phyloP scores from a whole-genome alignment of 2,329 filamentous ascomycete genomes.

The Didymella exigua region DNA sequence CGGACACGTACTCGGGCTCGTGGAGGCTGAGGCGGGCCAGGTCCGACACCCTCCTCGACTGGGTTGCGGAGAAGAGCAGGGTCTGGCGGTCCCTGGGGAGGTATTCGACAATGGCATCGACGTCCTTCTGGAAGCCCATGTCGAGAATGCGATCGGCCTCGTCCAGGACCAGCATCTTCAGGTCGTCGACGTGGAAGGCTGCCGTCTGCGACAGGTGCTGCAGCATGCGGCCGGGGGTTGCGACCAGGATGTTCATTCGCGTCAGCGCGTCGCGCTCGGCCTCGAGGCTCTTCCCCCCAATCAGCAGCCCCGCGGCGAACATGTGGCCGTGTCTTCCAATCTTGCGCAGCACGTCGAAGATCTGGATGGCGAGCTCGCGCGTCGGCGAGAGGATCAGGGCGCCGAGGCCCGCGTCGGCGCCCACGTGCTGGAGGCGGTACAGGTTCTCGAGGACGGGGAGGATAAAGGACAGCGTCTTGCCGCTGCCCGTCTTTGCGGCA shows the following conservation, averaged over 20 bases:
- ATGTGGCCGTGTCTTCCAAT: conserved; percentile 81
- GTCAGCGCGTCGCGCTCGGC: conserved; percentile 84
- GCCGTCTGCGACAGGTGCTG: conserved; percentile 96
- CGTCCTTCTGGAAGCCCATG: conserved; percentile 89
- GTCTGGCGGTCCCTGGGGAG: conserved; percentile 86
- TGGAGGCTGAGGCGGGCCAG: conserved; percentile 84
- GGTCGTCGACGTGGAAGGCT: conserved; percentile 83
- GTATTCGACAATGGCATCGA: conserved; percentile 93
- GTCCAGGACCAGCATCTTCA: conserved; percentile 92
- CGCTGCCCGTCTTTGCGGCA: conserved; percentile 92
- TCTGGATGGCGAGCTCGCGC: conserved; percentile 93
- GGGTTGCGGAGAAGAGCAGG: conserved; percentile 92
- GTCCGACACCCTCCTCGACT: conserved; percentile 93
- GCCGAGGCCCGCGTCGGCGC: conserved; percentile 82
- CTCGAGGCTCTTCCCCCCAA: conserved; percentile 87
- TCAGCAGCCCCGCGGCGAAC: conserved; percentile 91
- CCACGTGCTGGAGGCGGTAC: conserved; percentile 86
- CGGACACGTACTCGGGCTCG: conserved; percentile 93
- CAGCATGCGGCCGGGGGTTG: conserved; percentile 91
- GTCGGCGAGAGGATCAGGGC: conserved; percentile 94
- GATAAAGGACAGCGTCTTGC: conserved; percentile 93
- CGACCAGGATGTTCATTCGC: conserved; percentile 96
- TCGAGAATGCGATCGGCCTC: conserved; percentile 97
- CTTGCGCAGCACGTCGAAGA: conserved; percentile 91
- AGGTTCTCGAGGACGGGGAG: conserved; percentile 91